phyloP scores from a whole-genome alignment of 129 eudicot species.

The Kitagawia praeruptora region DNA sequence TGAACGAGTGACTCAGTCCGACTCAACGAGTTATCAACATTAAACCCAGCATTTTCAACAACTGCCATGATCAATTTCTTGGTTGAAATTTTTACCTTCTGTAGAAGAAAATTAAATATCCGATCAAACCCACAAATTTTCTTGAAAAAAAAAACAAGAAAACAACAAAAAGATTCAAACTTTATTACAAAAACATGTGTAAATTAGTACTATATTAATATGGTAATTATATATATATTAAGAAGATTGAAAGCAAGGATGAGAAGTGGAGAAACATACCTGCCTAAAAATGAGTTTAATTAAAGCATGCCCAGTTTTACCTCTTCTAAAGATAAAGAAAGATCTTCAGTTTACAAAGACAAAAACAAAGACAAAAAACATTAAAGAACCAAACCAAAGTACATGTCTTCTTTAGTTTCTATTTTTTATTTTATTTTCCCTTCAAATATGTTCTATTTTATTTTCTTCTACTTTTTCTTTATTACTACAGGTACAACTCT shows the following conservation, averaged over 20 bases:
- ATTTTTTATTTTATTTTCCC: neutral
- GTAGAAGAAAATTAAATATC: neutral
- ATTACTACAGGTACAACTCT: too few species aligned
- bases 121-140: neutral
- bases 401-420: neutral
- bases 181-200: neutral
- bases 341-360: neutral
- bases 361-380: neutral
- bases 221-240: neutral
- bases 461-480: neutral
- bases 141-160: neutral
- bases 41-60: conserved; percentile 50
- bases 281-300: conserved; percentile 17
- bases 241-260: neutral
- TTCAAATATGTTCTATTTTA: neutral
- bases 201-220: too few species aligned
- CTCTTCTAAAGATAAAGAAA: neutral
- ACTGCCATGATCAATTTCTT: conserved; percentile 52
- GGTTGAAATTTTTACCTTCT: conserved; percentile 4
- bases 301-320: conserved; percentile 20
- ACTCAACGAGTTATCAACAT: conserved; percentile 25
- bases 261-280: conserved; percentile 14
- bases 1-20: conserved; percentile 28
- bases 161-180: neutral
- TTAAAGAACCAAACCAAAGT: neutral